Evolutionary conservation across 1,139 yeast species (phyloP).

Genomic region (Schwanniomyces etchellsii): DNA sequence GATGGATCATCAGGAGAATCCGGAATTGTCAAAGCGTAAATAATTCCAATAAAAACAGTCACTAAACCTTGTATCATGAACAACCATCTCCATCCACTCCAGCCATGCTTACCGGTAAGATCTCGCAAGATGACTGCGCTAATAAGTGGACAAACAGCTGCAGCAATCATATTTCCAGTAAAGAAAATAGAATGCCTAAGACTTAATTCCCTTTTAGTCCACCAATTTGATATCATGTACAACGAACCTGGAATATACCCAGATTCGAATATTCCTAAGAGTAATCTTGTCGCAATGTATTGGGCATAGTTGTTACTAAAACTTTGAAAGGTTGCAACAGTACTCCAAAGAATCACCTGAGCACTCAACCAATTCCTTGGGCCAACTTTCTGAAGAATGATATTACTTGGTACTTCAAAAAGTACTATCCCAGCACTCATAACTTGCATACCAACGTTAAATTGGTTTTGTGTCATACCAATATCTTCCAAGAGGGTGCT

Average conservation of each 20-base stretch:
- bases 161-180: conserved; percentile 17
- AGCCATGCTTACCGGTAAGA: conserved; percentile 4
- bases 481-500: conserved; percentile 26
- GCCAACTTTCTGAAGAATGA: conserved; percentile 26
- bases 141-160: conserved; percentile 16
- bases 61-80: conserved; percentile 29
- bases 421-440: conserved; percentile 26
- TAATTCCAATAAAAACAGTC: conserved; percentile 23
- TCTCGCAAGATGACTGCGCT: conserved; percentile 10
- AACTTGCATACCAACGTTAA: conserved; percentile 26
- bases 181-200: conserved; percentile 19
- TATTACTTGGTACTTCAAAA: conserved; percentile 30
- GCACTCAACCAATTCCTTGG: conserved; percentile 26
- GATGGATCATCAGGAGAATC: conserved; percentile 30
- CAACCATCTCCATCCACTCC: conserved; percentile 30
- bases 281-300: conserved; percentile 21
- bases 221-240: conserved; percentile 22
- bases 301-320: conserved; percentile 18
- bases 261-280: conserved; percentile 25
- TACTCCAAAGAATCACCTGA: conserved; percentile 28
- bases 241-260: conserved; percentile 29
- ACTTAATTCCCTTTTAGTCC: conserved; percentile 21
- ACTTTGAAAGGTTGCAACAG: conserved; percentile 24
- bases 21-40: conserved; percentile 28
- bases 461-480: conserved; percentile 23